Evolutionary conservation across 2,329 filamentous ascomycete genomes (phyloP).

Genomic region (Fusarium sp.): DNA sequence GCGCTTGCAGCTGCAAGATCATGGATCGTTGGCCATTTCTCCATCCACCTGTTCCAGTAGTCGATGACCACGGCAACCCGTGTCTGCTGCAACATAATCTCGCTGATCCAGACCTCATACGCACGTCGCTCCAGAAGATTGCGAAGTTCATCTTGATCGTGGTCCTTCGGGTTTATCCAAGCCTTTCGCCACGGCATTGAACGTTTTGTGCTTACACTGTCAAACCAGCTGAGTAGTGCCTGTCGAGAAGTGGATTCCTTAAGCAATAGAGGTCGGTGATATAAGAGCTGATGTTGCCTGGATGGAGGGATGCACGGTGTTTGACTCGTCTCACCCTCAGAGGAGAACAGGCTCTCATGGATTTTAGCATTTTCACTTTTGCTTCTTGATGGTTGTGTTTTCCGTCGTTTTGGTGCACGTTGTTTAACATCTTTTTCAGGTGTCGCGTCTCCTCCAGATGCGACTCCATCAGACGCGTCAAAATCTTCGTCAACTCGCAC

Average conservation of each 20-base stretch:
- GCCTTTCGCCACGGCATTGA: slow-evolving; percentile 71
- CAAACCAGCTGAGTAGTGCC: slow-evolving; percentile 66
- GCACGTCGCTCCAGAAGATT: slow-evolving; percentile 65
- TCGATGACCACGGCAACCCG: slow-evolving; percentile 72
- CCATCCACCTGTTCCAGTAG: slow-evolving; percentile 74
- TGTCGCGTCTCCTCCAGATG: slow-evolving; percentile 44
- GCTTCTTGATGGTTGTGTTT: slow-evolving; percentile 34
- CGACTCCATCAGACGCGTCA: slow-evolving; percentile 43
- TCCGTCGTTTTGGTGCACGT: slow-evolving; percentile 42
- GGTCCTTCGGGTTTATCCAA: slow-evolving; percentile 63
- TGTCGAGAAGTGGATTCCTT: slow-evolving; percentile 52
- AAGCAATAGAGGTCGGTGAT: slow-evolving; percentile 66
- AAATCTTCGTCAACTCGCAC: slow-evolving; percentile 32
- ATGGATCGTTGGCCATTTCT: slow-evolving; percentile 69
- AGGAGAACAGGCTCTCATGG: slow-evolving; percentile 38
- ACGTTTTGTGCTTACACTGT: slow-evolving; percentile 60
- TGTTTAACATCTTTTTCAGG: slow-evolving; percentile 33
- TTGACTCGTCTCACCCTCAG: slow-evolving; percentile 1
- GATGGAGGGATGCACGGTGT: slow-evolving; percentile 35
- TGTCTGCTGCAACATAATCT: slow-evolving; percentile 77
- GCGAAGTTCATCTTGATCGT: slow-evolving; percentile 54
- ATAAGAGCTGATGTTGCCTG: slow-evolving; percentile 56
- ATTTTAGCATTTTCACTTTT: slow-evolving; percentile 29
- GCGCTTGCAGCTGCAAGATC: slow-evolving; percentile 66
- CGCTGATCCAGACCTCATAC: slow-evolving; percentile 76